phyloP scores from a whole-genome alignment of 2,329 filamentous ascomycete species.

The Microcyclospora tardicrescens region DNA sequence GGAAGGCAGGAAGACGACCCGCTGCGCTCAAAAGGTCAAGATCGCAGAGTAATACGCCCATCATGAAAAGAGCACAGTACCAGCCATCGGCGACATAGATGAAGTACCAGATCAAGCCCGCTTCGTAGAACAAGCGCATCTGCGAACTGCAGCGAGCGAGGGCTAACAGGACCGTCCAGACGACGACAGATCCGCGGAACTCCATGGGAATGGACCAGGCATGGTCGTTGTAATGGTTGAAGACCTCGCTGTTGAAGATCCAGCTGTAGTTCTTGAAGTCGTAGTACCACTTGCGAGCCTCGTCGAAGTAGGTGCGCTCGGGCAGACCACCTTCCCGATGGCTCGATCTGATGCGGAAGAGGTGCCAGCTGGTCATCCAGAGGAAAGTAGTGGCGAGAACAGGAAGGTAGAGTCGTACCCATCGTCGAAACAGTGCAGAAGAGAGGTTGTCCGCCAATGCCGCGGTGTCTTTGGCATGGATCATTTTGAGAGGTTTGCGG shows the following conservation, averaged over 20 bases:
- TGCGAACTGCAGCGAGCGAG: conserved; percentile 43
- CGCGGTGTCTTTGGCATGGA: conserved; percentile 30
- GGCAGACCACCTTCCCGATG: conserved; percentile 2
- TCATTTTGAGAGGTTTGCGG: conserved; percentile 30
- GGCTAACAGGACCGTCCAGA: conserved; percentile 46
- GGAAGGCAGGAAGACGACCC: conserved; percentile 38
- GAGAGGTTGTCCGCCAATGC: conserved; percentile 32
- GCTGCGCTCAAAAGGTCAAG: conserved; percentile 42
- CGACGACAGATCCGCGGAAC: conserved; percentile 49
- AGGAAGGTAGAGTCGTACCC: conserved; percentile 38
- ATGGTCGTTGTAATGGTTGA: conserved; percentile 47
- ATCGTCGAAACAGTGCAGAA: conserved; percentile 39
- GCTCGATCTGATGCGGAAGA: conserved; percentile 37
- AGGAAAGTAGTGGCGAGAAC: conserved; percentile 43
- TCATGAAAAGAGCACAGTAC: conserved; percentile 46
- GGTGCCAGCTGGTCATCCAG: conserved; percentile 42
- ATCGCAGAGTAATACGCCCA: conserved; percentile 50
- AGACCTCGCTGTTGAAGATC: conserved; percentile 45
- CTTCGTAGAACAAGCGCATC: conserved; percentile 42
- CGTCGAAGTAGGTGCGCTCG: conserved; percentile 30
- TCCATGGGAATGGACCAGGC: conserved; percentile 53
- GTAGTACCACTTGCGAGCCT: conserved; percentile 39
- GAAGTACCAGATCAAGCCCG: conserved; percentile 48
- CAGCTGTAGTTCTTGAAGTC: conserved; percentile 60
- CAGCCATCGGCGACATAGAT: conserved; percentile 53